Percentiles rank a stretch among this genome's conserved stretches.
These are phyloP conservation scores for Flaveria linearis DNA, from an alignment of 129 eudicot species.

Conservation along the genomic window DNA sequence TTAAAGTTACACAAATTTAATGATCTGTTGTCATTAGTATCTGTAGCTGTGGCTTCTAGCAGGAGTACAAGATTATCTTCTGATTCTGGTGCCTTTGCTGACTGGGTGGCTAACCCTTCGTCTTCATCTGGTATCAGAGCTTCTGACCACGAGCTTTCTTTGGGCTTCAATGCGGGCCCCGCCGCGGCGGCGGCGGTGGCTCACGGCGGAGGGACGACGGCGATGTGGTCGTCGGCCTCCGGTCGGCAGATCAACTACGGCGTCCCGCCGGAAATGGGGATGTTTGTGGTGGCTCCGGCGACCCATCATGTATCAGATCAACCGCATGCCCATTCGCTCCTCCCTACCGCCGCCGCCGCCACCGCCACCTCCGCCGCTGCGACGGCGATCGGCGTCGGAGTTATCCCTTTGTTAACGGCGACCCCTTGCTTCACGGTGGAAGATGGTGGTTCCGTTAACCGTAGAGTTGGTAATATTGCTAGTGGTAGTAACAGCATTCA, in stretches of 20 bases:
- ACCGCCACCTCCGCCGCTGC: constrained; percentile 42
- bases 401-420: constrained; percentile 68
- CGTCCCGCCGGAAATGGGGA: constrained; percentile 62
- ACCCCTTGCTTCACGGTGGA: constrained; percentile 39
- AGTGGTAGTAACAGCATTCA: constrained; percentile 31
- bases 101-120: constrained; percentile 74
- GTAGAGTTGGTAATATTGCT: neutral
- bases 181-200: constrained; percentile 30
- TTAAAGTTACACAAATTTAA: too few relatives aligned
- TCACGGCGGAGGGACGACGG: constrained; percentile 25
- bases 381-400: constrained; percentile 54
- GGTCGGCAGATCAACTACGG: constrained; percentile 51
- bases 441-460: constrained; percentile 10
- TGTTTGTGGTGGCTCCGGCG: constrained; percentile 72
- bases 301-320: constrained; percentile 45
- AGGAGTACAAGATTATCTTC: constrained; percentile 51
- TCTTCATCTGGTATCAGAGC: constrained; percentile 38
- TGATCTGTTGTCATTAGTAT: neutral
- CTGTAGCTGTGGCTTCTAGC: constrained; percentile 77
- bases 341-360: constrained; percentile 4
- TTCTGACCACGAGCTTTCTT: constrained; percentile 58
- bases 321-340: constrained; percentile 36
- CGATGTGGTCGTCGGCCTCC: constrained; percentile 52
- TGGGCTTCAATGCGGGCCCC: constrained; percentile 72
- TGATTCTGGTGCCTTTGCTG: constrained; percentile 86